Base-by-base conservation (phyloP, 306 rosid species). In the Cucumis melo region DNA sequence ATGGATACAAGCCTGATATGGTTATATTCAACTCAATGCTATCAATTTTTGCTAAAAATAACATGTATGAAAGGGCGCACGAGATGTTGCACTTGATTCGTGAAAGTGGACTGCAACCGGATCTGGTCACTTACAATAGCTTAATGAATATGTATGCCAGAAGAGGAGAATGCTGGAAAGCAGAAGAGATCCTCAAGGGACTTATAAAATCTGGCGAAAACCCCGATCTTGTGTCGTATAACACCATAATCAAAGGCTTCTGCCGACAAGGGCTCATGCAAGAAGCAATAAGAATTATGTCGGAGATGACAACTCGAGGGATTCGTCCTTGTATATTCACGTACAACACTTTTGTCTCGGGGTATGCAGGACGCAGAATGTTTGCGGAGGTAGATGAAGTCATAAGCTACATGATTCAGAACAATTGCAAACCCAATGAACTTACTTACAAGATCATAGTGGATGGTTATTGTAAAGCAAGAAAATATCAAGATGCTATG, bases 211-310 rank as follows among this genome's bases (percentile, higher is more conserved):
- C 92, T 2, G 98, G 91, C 50, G 85, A 81, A 76, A 88, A 78
- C 73, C 96, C 99, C 2, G 99, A 89, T 81, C 88, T 86, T 11
- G 93, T 93, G 51, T 91, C 98, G 42, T 95, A 89, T 60, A 94
- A 92, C 81, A 92, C 94, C 50, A 88, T 89, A 82, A 89, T 95
- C 70, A 95, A 92, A 81, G 98, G 90, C 15, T 95, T 94, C 82
- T 95, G 99, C 88, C 87, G 79, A 85, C 88, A 81, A 82, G 93
- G 99, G 78, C 91, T 90, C 12, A 85, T 92, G 92, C 95, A 90
- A 78, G 98, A 95, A 84, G 96, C 97, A 17, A 82, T 95, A 41
- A 83, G 99, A 84, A 81, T 81, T 82, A 87, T 92, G 77, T 84
- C 91, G 0, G 97, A 90, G 84, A 95, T 95, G 98, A 92, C 86